Evolutionary conservation across 495 filamentous ascomycete species (phyloP).

Genomic region (Talaromyces ruber): DNA sequence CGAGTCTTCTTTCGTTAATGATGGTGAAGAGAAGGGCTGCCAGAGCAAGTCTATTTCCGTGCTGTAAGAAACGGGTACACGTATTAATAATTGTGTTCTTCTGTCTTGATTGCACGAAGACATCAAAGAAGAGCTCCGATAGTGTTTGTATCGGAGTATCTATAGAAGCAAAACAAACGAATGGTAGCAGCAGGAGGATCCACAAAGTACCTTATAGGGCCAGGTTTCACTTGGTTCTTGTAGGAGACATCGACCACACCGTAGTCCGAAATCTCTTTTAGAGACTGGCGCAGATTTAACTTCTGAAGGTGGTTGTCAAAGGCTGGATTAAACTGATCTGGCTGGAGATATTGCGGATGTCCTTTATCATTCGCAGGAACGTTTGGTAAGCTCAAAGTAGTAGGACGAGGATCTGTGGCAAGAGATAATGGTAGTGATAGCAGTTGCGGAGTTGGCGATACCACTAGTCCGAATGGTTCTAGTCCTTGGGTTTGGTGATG

Average conservation of each 20-base stretch:
- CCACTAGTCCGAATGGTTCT: not conserved
- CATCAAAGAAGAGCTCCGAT: not conserved
- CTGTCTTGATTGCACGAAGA: not conserved
- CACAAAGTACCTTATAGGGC: not conserved
- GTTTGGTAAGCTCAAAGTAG: not conserved
- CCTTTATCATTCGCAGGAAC: not conserved
- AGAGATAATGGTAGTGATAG: not conserved
- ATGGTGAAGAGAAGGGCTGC: not conserved
- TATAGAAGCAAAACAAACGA: not conserved
- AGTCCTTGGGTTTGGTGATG: not conserved
- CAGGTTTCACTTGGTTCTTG: not conserved
- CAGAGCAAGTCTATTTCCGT: not conserved
- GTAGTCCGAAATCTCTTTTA: not conserved
- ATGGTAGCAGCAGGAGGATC: not conserved
- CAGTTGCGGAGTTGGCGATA: not conserved
- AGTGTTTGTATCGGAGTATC: not conserved
- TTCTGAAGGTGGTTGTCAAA: not conserved
- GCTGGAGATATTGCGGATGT: not conserved
- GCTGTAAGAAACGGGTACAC: not conserved
- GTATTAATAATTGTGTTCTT: not conserved
- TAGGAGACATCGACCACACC: not conserved
- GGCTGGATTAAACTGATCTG: not conserved
- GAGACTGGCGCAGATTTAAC: not conserved
- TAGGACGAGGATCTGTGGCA: not conserved
- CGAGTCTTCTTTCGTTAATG: not conserved